Evolutionary conservation across 2,329 filamentous ascomycete species (phyloP).

Genomic region (Davidsoniella australis): DNA sequence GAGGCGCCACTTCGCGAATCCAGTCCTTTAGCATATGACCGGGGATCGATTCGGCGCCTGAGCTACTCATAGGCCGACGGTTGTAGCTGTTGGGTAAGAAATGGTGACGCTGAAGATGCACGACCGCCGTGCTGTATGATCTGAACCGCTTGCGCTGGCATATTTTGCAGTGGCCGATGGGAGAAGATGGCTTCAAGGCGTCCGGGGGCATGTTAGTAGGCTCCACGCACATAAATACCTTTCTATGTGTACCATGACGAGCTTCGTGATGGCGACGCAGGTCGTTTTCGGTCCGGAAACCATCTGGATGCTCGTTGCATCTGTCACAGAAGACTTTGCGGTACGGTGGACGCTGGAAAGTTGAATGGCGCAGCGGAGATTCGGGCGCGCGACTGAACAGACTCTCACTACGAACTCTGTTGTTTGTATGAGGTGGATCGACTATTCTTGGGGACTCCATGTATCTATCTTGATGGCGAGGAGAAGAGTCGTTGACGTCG

Average conservation of each 20-base stretch:
- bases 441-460: slow-evolving; percentile 8
- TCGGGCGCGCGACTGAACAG: slow-evolving; percentile 20
- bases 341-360: slow-evolving; percentile 34
- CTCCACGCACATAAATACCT: slow-evolving; percentile 39
- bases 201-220: slow-evolving; percentile 21
- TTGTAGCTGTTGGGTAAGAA: slow-evolving; percentile 38
- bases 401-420: slow-evolving; percentile 13
- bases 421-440: not conserved
- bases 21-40: slow-evolving; percentile 41
- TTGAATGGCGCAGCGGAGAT: not conserved
- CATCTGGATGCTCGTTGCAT: slow-evolving; percentile 68
- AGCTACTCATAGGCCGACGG: slow-evolving; percentile 30
- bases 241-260: slow-evolving; percentile 37
- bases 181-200: not conserved
- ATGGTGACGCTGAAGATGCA: slow-evolving; percentile 39
- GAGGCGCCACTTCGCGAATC: slow-evolving; percentile 41
- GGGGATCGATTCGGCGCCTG: slow-evolving; percentile 31
- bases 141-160: slow-evolving; percentile 35
- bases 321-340: slow-evolving; percentile 55
- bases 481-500: not conserved
- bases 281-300: slow-evolving; percentile 84
- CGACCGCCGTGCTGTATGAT: slow-evolving; percentile 41
- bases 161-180: not conserved
- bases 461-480: slow-evolving; percentile 1
- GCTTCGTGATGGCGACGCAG: slow-evolving; percentile 49